Conservation (phyloP, 192 early-diverging fungal genomes). For the Podila minutissima region DNA sequence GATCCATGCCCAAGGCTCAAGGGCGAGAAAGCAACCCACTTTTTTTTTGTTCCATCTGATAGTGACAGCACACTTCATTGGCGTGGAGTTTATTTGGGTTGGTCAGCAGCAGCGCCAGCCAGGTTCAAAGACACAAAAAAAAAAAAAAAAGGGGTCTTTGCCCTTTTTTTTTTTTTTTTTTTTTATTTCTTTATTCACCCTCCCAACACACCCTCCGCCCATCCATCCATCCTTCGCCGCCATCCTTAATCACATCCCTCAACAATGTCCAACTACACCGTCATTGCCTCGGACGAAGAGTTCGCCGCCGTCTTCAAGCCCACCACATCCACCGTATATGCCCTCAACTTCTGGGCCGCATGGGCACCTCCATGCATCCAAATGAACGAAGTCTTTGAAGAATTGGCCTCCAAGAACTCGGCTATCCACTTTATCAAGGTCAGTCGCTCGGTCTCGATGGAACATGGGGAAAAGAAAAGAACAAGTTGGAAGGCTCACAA, state of each 20-base stretch:
- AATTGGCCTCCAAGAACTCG: conserved; percentile 82
- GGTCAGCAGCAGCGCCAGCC: neutral
- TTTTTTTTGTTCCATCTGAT: too few relatives aligned
- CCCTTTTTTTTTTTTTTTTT: conserved; percentile 5
- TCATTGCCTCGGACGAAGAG: conserved; percentile 54
- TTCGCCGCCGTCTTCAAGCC: conserved; percentile 48
- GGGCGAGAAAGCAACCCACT: too few relatives aligned
- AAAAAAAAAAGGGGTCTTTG: neutral
- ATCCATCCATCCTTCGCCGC: neutral
- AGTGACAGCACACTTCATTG: too few relatives aligned
- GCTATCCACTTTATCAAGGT: conserved; percentile 83
- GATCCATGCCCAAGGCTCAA: too few relatives aligned
- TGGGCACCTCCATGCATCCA: conserved; percentile 92
- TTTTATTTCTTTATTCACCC: neutral
- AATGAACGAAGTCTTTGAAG: conserved; percentile 92
- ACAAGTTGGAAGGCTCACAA: neutral
- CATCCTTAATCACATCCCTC: neutral
- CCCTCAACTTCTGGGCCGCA: conserved; percentile 91
- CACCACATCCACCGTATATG: conserved; percentile 52
- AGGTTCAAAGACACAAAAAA: neutral
- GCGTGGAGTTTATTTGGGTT: neutral
- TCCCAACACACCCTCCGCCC: neutral
- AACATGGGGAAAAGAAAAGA: too few relatives aligned
- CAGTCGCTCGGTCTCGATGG: neutral
- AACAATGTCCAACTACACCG: conserved; percentile 55